Percentiles rank a stretch among this genome's conserved stretches.
Conservation (phyloP, 192 early-diverging fungal species). For the Podila clonocystis region DNA sequence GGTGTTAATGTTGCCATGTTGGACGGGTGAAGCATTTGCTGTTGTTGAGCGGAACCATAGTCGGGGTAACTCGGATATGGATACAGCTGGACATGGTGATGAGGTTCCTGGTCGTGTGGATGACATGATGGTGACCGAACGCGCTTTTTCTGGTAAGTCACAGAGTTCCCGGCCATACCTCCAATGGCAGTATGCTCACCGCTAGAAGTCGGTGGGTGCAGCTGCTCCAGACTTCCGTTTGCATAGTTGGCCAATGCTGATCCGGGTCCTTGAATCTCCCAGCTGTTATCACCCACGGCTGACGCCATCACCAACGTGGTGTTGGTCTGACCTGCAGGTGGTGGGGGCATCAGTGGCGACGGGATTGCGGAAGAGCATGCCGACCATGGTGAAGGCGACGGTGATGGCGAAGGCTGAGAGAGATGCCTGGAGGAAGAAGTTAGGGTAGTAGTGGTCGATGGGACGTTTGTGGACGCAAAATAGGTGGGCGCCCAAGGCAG, state of each 20-base stretch:
- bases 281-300: slow-evolving; percentile 21
- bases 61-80: not conserved
- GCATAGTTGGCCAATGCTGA: not conserved
- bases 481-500: not conserved
- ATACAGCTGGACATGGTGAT: too few relatives aligned
- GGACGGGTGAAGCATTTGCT: not conserved
- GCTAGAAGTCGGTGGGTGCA: not conserved
- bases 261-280: slow-evolving; percentile 8
- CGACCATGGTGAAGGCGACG: slow-evolving; percentile 32
- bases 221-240: not conserved
- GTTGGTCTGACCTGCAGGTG: not conserved
- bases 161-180: not conserved
- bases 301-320: slow-evolving; percentile 32
- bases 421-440: not conserved
- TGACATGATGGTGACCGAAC: not conserved
- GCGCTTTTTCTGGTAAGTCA: not conserved
- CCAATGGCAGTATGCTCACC: not conserved
- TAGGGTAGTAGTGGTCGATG: not conserved
- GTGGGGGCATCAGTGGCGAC: slow-evolving; percentile 35
- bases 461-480: not conserved
- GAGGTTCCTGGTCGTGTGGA: not conserved
- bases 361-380: slow-evolving; percentile 22
- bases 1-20: slow-evolving; percentile 4
- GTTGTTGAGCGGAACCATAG: not conserved
- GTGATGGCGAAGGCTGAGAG: slow-evolving; percentile 1